These are phyloP conservation scores for Corylus avellana DNA, from an alignment of 306 rosid genomes.

Conservation along the genomic window DNA sequence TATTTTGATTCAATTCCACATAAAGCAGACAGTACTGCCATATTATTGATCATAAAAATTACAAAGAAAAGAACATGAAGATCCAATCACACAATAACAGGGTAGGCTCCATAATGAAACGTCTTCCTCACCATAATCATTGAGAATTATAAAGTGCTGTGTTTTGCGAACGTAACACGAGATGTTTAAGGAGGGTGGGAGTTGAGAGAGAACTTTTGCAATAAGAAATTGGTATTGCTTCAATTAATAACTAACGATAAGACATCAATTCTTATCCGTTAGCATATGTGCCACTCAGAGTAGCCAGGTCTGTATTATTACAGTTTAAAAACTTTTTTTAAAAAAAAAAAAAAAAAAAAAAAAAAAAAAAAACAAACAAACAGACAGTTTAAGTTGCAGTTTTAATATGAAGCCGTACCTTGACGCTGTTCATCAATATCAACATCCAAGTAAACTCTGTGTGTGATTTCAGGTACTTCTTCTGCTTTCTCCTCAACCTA, in stretches of 20 bases:
- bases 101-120: background rate
- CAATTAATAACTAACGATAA: background rate
- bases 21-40: background rate
- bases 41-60: background rate
- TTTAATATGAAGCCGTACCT: constrained; percentile 41
- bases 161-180: background rate
- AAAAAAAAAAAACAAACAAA: too few relatives aligned
- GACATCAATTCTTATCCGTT: too few relatives aligned
- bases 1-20: background rate
- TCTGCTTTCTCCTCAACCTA: constrained; percentile 62
- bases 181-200: background rate
- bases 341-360: too few relatives aligned
- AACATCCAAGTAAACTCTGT: constrained; percentile 75
- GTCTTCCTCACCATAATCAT: background rate
- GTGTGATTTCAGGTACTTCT: constrained; percentile 74
- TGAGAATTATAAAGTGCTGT: background rate
- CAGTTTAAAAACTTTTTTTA: background rate
- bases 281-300: background rate
- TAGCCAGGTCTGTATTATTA: background rate
- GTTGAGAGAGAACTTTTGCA: background rate
- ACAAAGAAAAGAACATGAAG: background rate
- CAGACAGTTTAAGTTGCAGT: background rate
- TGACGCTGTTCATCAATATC: constrained; percentile 69
- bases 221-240: background rate
- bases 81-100: background rate